Percentiles rank a stretch among this genome's conserved stretches.
phyloP scores from a whole-genome alignment of 1,284 basidiomycete species.

The Stereum hirsutum region DNA sequence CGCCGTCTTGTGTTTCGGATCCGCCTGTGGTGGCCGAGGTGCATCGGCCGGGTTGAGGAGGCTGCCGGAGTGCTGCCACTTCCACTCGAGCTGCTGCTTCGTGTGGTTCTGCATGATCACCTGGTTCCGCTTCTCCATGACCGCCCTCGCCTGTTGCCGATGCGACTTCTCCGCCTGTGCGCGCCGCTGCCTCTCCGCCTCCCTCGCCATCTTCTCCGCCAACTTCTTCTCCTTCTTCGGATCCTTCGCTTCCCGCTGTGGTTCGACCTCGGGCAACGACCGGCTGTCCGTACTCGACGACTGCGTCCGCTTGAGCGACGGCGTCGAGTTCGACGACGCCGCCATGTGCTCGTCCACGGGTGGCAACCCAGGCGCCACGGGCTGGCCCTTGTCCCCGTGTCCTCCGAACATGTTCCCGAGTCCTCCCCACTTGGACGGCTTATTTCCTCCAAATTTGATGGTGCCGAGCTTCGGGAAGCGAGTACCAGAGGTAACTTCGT shows the following conservation, averaged over 20 bases:
- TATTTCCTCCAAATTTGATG: slow-evolving; percentile 51
- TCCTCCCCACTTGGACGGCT: slow-evolving; percentile 57
- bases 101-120: slow-evolving; percentile 51
- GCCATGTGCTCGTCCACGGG: slow-evolving; percentile 63
- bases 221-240: slow-evolving; percentile 88
- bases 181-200: slow-evolving; percentile 84
- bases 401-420: slow-evolving; percentile 66
- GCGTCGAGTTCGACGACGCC: slow-evolving; percentile 38
- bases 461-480: slow-evolving; percentile 46
- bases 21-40: background rate
- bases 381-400: slow-evolving; percentile 58
- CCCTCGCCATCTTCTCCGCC: slow-evolving; percentile 73
- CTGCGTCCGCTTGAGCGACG: slow-evolving; percentile 79
- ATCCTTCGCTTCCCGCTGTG: slow-evolving; percentile 39
- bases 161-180: slow-evolving; percentile 67
- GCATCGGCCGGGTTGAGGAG: slow-evolving; percentile 15
- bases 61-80: slow-evolving; percentile 34
- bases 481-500: slow-evolving; percentile 24
- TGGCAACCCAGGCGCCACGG: slow-evolving; percentile 46
- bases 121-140: slow-evolving; percentile 87
- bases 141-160: slow-evolving; percentile 86
- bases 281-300: slow-evolving; percentile 71
- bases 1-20: slow-evolving; percentile 2
- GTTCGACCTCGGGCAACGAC: slow-evolving; percentile 41
- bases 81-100: slow-evolving; percentile 52